Evolutionary conservation across 2,329 filamentous ascomycete species (phyloP).

Genomic region (Claviceps digitariae): DNA sequence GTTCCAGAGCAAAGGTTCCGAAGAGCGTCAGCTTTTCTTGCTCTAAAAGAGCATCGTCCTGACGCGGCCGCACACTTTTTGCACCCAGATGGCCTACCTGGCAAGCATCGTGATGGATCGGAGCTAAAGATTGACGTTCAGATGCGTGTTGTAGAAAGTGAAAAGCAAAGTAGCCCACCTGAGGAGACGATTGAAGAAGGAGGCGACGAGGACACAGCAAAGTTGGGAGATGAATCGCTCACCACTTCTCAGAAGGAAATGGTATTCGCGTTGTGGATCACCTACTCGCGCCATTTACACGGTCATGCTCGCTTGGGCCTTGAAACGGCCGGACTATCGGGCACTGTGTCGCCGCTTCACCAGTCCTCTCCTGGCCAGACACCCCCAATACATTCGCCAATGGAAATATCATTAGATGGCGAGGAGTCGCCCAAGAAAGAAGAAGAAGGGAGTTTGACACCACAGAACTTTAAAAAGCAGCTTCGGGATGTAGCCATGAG

Average conservation of each 20-base stretch:
- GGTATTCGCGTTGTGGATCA: constrained; percentile 93
- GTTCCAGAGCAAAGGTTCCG: constrained; percentile 94
- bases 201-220: constrained; percentile 38
- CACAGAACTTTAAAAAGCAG: constrained; percentile 39
- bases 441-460: constrained; percentile 23
- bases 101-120: constrained; percentile 78
- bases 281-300: constrained; percentile 86
- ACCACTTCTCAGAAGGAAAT: constrained; percentile 51
- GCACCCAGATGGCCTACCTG: constrained; percentile 70
- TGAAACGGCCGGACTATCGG: constrained; percentile 48
- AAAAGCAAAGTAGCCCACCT: constrained; percentile 48
- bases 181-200: constrained; percentile 53
- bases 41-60: constrained; percentile 67
- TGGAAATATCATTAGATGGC: constrained; percentile 41
- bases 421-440: constrained; percentile 28
- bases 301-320: constrained; percentile 45
- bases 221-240: constrained; percentile 26
- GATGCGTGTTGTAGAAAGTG: constrained; percentile 89
- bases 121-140: constrained; percentile 92
- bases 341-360: constrained; percentile 56
- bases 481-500: constrained; percentile 42
- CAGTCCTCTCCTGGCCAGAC: constrained; percentile 68
- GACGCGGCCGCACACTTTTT: constrained; percentile 71
- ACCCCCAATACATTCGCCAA: constrained; percentile 40
- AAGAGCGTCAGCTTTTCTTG: constrained; percentile 70